Evolutionary conservation across 768 basidiomycete genomes (phyloP).

Genomic region (Exidia glandulosa): DNA sequence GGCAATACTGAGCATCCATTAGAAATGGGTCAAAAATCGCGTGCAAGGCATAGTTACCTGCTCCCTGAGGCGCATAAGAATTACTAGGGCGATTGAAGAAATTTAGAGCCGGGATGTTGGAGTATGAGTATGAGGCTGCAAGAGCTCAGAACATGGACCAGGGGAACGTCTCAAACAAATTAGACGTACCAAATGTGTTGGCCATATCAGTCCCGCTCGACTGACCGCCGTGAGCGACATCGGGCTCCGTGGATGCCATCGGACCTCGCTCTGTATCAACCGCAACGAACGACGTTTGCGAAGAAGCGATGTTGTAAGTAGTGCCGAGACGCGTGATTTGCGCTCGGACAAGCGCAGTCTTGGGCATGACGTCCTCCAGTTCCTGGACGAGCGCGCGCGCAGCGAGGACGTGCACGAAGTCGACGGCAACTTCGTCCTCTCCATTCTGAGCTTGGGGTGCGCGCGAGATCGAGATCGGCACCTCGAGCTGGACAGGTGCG

Average conservation of each 20-base stretch:
- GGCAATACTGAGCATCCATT: too few species aligned
- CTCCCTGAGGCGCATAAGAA: too few species aligned
- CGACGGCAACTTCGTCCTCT: not conserved
- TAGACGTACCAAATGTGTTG: too few species aligned
- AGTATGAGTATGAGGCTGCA: too few species aligned
- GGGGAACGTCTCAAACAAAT: too few species aligned
- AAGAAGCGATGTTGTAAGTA: conserved; percentile 40
- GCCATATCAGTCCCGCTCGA: not conserved
- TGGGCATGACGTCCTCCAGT: conserved; percentile 21
- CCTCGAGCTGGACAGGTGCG: conserved; percentile 4
- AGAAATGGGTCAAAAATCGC: too few species aligned
- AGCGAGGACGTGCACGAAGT: conserved; percentile 38
- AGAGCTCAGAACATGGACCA: too few species aligned
- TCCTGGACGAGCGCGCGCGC: conserved; percentile 45
- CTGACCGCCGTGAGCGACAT: not conserved
- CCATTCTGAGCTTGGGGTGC: not conserved
- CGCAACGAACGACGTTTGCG: conserved; percentile 47
- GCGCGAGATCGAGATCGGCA: conserved; percentile 7
- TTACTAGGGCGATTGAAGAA: too few species aligned
- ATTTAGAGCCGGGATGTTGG: too few species aligned
- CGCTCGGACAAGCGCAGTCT: conserved; percentile 13
- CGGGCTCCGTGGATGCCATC: not conserved
- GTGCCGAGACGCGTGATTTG: conserved; percentile 40
- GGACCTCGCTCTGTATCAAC: conserved; percentile 19
- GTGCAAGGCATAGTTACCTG: too few species aligned